Conservation (phyloP, 768 basidiomycete species). For the Tephrocybe sp. region DNA sequence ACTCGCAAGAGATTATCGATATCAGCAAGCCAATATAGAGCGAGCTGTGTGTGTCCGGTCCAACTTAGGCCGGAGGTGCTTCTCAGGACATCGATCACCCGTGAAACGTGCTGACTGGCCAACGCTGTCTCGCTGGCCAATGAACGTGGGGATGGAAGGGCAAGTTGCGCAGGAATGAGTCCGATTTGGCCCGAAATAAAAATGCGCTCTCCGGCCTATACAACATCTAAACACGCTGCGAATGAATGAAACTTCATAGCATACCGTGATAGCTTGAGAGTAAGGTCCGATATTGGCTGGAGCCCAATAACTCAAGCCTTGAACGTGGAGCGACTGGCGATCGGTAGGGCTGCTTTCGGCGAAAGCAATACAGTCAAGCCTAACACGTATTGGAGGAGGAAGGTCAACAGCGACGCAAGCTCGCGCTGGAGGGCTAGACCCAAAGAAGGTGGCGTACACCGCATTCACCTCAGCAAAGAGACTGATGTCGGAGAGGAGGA, state of each 20-base stretch:
- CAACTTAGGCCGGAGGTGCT: constrained; percentile 56
- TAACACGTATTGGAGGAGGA: constrained; percentile 52
- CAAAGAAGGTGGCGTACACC: constrained; percentile 81
- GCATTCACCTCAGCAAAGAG: constrained; percentile 77
- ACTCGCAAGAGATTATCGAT: constrained; percentile 37
- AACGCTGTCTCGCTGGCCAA: constrained; percentile 70
- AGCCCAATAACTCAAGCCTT: constrained; percentile 97
- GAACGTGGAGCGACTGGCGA: constrained; percentile 87
- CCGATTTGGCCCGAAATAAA: constrained; percentile 97
- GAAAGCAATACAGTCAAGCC: constrained; percentile 84
- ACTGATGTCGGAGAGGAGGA: constrained; percentile 81
- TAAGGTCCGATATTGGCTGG: constrained; percentile 99
- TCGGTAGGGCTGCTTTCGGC: constrained; percentile 36
- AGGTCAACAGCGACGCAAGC: constrained; percentile 90
- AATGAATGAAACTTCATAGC: constrained; percentile 22
- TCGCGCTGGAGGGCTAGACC: constrained; percentile 87
- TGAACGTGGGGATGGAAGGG: constrained; percentile 60
- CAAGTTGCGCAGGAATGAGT: constrained; percentile 71
- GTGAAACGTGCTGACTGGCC: constrained; percentile 74
- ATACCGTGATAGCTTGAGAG: constrained; percentile 86
- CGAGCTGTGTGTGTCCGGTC: constrained; percentile 60
- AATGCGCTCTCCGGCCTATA: constrained; percentile 70
- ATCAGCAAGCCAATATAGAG: constrained; percentile 72
- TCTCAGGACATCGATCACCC: constrained; percentile 63
- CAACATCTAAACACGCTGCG: background rate